phyloP scores from a whole-genome alignment of 1,284 basidiomycete genomes.

The Cutaneotrichosporon sp. region DNA sequence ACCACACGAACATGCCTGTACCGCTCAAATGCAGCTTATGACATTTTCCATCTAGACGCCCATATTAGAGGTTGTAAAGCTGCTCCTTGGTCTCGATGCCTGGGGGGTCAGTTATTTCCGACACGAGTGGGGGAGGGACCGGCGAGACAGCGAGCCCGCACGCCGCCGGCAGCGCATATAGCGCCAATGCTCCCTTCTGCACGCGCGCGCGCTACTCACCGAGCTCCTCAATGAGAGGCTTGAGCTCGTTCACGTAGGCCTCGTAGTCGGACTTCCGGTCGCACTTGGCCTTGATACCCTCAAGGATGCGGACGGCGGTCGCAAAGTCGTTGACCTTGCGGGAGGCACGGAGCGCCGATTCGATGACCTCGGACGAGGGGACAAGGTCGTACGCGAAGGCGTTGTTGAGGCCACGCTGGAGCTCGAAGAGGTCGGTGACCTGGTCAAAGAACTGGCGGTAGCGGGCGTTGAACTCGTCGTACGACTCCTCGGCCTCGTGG shows the following conservation, averaged over 20 bases:
- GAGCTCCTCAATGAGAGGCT: conserved; percentile 76
- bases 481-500: conserved; percentile 59
- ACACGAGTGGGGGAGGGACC: too few species aligned
- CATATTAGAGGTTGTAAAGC: conserved; percentile 43
- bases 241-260: conserved; percentile 81
- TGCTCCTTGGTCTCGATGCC: conserved; percentile 48
- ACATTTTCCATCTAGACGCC: conserved; percentile 15
- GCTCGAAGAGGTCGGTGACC: conserved; percentile 93
- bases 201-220: conserved; percentile 58
- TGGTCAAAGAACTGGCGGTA: conserved; percentile 90
- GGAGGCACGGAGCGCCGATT: conserved; percentile 81
- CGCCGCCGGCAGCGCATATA: too few species aligned
- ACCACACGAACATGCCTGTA: too few species aligned
- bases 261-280: conserved; percentile 92
- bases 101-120: conserved; percentile 13
- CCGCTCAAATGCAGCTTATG: conserved; percentile 8
- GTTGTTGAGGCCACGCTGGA: conserved; percentile 97
- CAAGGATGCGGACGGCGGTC: conserved; percentile 91
- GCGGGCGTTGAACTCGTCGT: conserved; percentile 87
- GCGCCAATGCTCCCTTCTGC: too few species aligned
- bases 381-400: conserved; percentile 99
- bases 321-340: conserved; percentile 94
- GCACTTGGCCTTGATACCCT: conserved; percentile 86
- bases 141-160: too few species aligned
- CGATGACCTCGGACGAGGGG: conserved; percentile 79